These are phyloP conservation scores for Cucurbita maxima DNA, from an alignment of 306 rosid genomes.

Conservation along the genomic window DNA sequence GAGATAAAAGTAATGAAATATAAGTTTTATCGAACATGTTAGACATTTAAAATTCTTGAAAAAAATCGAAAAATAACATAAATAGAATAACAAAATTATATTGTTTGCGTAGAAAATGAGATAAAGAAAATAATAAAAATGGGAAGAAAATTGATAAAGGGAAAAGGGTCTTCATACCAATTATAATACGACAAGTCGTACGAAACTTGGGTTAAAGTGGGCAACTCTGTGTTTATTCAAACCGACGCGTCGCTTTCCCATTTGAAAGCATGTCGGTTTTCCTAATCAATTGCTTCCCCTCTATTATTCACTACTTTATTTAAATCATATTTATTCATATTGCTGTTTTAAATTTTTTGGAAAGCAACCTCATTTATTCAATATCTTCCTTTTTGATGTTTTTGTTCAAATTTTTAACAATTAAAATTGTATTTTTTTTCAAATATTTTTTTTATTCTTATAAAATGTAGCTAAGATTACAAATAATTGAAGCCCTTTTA, in stretches of 20 bases:
- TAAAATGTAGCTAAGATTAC: too few relatives aligned
- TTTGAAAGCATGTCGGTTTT: slow-evolving; percentile 2
- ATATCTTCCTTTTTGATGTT: neutral
- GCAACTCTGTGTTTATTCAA: neutral
- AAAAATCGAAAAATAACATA: too few relatives aligned
- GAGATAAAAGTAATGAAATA: too few relatives aligned
- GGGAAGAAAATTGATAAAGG: neutral
- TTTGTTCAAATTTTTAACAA: neutral
- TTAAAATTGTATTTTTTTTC: neutral
- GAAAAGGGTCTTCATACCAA: neutral
- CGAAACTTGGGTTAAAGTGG: neutral
- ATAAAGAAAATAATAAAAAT: neutral
- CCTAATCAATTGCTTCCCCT: neutral
- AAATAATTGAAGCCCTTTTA: too few relatives aligned
- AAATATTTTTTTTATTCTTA: too few relatives aligned
- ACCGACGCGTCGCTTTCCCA: slow-evolving; percentile 1
- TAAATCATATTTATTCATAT: neutral
- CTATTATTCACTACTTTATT: neutral
- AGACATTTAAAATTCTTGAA: too few relatives aligned
- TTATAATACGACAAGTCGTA: neutral
- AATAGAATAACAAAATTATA: too few relatives aligned
- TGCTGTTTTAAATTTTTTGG: neutral
- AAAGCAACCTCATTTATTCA: neutral
- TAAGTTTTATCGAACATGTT: too few relatives aligned
- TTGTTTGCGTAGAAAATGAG: neutral